Evolutionary conservation across 768 basidiomycete species (phyloP).

Genomic region (Leccinum rimulosum): DNA sequence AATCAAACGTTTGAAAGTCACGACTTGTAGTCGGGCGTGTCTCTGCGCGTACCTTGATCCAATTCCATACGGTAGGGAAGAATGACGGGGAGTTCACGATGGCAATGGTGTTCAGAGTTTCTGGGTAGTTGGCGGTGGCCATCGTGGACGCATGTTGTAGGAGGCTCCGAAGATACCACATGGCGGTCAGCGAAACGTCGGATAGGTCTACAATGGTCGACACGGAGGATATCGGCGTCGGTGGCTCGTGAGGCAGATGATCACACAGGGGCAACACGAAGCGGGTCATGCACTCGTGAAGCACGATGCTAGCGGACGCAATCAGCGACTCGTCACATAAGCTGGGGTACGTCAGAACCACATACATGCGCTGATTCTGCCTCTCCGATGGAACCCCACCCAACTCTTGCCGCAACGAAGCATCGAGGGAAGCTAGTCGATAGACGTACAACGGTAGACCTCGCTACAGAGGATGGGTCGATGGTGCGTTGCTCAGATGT

Average conservation of each 20-base stretch:
- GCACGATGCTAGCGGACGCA: conserved; percentile 44
- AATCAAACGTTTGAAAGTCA: not conserved
- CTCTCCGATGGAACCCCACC: conserved; percentile 49
- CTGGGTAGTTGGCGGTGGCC: conserved; percentile 80
- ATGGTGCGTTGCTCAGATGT: not conserved
- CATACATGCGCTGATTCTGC: conserved; percentile 71
- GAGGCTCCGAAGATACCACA: conserved; percentile 71
- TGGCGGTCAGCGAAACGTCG: conserved; percentile 53
- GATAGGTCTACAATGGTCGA: conserved; percentile 74
- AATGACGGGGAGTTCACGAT: conserved; percentile 80
- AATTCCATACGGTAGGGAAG: conserved; percentile 81
- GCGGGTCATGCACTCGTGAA: conserved; percentile 65
- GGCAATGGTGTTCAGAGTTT: conserved; percentile 64
- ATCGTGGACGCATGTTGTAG: conserved; percentile 74
- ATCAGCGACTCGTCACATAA: not conserved
- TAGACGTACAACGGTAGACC: conserved; percentile 79
- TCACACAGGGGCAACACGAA: conserved; percentile 67
- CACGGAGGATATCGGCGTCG: conserved; percentile 56
- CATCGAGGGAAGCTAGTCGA: conserved; percentile 57
- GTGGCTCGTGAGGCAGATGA: conserved; percentile 50
- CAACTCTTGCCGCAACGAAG: conserved; percentile 56
- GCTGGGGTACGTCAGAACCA: not conserved
- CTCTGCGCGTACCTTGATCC: conserved; percentile 60
- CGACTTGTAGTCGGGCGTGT: too few relatives aligned
- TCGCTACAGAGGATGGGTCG: conserved; percentile 35